Evolutionary conservation across 2,329 filamentous ascomycete genomes (phyloP).

Genomic region (Penicillium frequentans): DNA sequence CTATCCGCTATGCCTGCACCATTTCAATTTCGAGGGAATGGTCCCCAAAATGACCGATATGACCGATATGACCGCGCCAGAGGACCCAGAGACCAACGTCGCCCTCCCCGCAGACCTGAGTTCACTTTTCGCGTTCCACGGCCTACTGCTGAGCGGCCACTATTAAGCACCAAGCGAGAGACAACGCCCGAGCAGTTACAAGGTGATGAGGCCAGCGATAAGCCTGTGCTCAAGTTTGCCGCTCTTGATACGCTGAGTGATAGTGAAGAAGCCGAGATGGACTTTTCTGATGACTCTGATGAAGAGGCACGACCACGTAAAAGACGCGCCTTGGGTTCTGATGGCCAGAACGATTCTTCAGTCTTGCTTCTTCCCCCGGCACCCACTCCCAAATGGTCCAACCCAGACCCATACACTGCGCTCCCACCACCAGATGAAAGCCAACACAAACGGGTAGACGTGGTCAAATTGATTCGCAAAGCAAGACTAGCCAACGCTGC

Average conservation of each 20-base stretch:
- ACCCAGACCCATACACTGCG: constrained; percentile 89
- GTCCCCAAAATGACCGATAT: neutral
- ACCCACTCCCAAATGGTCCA: constrained; percentile 77
- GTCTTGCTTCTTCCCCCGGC: constrained; percentile 22
- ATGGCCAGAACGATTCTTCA: constrained; percentile 13
- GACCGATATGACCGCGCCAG: constrained; percentile 2
- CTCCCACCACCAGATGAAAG: constrained; percentile 76
- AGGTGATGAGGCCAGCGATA: constrained; percentile 23
- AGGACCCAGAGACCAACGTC: constrained; percentile 16
- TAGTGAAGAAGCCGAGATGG: constrained; percentile 49
- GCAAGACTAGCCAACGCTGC: constrained; percentile 65
- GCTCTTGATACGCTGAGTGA: constrained; percentile 43
- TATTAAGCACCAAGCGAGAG: constrained; percentile 36
- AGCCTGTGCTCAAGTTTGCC: constrained; percentile 36
- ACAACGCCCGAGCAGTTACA: constrained; percentile 37
- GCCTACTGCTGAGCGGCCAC: constrained; percentile 38
- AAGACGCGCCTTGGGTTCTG: constrained; percentile 33
- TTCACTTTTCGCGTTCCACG: constrained; percentile 43
- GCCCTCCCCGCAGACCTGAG: constrained; percentile 24
- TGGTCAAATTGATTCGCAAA: constrained; percentile 89
- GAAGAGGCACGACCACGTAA: constrained; percentile 39
- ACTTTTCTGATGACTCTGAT: constrained; percentile 42
- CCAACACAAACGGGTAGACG: constrained; percentile 74
- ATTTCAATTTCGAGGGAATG: constrained; percentile 17
- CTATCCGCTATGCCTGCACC: constrained; percentile 6